Conservation (phyloP, 331 rosid genomes). For the Malus hybrid region DNA sequence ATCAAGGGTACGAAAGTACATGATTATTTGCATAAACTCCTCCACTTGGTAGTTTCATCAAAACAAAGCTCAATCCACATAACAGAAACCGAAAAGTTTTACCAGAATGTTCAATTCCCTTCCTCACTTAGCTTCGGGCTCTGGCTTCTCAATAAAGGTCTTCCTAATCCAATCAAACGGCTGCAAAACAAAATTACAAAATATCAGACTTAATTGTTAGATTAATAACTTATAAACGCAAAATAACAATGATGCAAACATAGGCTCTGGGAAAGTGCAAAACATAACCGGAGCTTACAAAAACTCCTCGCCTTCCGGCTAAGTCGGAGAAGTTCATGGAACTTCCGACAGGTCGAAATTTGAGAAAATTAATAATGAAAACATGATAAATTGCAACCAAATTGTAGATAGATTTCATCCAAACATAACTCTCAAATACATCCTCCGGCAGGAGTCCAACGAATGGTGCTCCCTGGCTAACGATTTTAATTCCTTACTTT, state of each 20-base stretch:
- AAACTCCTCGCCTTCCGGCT: too few relatives aligned
- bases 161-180: conserved; percentile 72
- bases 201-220: background rate
- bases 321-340: background rate
- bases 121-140: conserved; percentile 40
- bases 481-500: background rate
- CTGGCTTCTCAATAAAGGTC: conserved; percentile 71
- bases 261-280: background rate
- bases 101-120: conserved; percentile 8
- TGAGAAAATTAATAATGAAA: background rate
- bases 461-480: background rate
- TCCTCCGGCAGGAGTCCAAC: background rate
- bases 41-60: conserved; percentile 1
- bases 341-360: background rate
- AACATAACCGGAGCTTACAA: background rate
- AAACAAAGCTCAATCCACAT: background rate
- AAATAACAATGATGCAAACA: background rate
- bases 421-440: background rate
- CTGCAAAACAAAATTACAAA: conserved; percentile 26
- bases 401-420: background rate
- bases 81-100: conserved; percentile 14
- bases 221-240: background rate
- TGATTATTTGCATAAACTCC: conserved; percentile 19
- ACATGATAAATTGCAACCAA: background rate
- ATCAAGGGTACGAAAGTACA: background rate